phyloP scores from a whole-genome alignment of 208 protist genomes.

The Herpetomonas tarakana region DNA sequence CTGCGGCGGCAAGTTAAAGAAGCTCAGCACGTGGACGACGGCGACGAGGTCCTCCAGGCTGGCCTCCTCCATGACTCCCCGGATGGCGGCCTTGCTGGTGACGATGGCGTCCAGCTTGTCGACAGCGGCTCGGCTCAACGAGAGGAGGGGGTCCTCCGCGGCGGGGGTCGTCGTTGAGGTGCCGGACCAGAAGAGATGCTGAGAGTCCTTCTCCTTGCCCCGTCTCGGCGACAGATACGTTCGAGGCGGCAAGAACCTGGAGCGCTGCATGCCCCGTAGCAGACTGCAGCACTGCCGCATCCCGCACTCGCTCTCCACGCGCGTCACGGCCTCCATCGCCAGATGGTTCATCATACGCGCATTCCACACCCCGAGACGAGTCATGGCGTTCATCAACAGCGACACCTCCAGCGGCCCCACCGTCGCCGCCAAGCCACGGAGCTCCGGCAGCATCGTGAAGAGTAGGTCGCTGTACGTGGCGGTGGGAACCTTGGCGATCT shows the following conservation, averaged over 20 bases:
- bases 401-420: slow-evolving; percentile 77
- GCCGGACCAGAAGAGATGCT: too few relatives aligned
- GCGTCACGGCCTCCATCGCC: slow-evolving; percentile 26
- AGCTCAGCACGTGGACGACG: slow-evolving; percentile 38
- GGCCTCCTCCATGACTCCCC: slow-evolving; percentile 22
- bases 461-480: slow-evolving; percentile 30
- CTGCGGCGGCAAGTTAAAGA: slow-evolving; percentile 64
- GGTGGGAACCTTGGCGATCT: slow-evolving; percentile 30
- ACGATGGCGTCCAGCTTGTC: slow-evolving; percentile 53
- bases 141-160: neutral
- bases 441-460: slow-evolving; percentile 53
- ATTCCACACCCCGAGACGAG: slow-evolving; percentile 72
- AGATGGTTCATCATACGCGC: slow-evolving; percentile 47
- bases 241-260: slow-evolving; percentile 42
- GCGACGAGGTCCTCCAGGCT: slow-evolving; percentile 40
- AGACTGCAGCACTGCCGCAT: slow-evolving; percentile 65
- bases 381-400: slow-evolving; percentile 55
- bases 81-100: slow-evolving; percentile 17
- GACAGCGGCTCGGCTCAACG: slow-evolving; percentile 24
- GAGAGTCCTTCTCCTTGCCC: too few relatives aligned
- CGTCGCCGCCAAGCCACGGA: slow-evolving; percentile 28
- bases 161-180: too few relatives aligned
- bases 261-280: slow-evolving; percentile 56
- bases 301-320: slow-evolving; percentile 23
- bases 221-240: slow-evolving; percentile 26